Evolutionary conservation across 164 flowering plant species (phyloP), one percentile per base, ranked within the genome.

Genomic region (Magnolia kwangsiensis): DNA sequence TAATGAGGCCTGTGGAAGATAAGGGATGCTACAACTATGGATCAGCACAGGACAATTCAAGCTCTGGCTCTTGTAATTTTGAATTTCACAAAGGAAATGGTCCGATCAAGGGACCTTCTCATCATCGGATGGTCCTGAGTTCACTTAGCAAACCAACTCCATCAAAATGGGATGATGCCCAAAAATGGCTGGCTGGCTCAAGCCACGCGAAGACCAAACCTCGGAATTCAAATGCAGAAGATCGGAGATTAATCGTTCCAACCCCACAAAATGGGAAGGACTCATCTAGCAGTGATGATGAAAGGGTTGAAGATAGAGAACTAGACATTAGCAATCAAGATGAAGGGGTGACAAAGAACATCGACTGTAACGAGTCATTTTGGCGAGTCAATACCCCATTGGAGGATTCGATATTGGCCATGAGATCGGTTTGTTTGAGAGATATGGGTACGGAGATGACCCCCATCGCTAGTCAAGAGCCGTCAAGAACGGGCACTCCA

Each of bases 401-500:
- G 20, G 85, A 81, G 45, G 83, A 79, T 63, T 75, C 90, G 14
- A 50, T 83, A 0, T 55, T 87, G 5, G 87, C 77, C 16, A 84
- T 88, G 23, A 77, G 96, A 80, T 93, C 98, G 4, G 79, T 93
- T 18, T 91, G 90, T 75, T 89, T 95, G 80, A 90, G 98, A 81
- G 98, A 95, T 72, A 95, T 92, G 97, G 98, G 98, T 70, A 95
- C 98, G 1, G 98, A 95, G 82, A 95, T 95, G 98, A 95, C 97
- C 14, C 98, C 98, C 8, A 89, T 89, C 37, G 92, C 93, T 8
- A 95, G 98, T 82, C 94, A 87, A 72, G 98, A 95, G 83, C 98
- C 97, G 70, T 93, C 98, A 58, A 89, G 98, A 73, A 87, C 97
- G 7, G 89, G 88, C 2, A 95, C 98, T 2, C 98, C 98, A 0